Evolutionary conservation across 75 land plant genomes (phyloP).

Genomic region (Isoetes taiwanensis): DNA sequence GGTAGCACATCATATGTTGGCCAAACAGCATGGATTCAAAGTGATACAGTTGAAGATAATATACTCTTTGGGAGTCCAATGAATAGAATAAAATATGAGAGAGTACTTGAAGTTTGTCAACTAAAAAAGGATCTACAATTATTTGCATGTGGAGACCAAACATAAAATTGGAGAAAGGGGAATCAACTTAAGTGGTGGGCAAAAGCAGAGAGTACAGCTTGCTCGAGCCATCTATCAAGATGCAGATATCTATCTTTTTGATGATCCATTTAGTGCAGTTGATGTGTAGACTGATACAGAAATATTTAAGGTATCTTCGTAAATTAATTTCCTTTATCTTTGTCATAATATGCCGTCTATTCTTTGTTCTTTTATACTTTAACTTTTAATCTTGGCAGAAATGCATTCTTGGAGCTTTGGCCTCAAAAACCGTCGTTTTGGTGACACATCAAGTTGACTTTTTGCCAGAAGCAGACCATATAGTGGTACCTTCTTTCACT

Average conservation of each 20-base stretch:
- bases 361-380: too few species aligned
- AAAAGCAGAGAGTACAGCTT: conserved; percentile 83
- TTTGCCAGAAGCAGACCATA: too few species aligned
- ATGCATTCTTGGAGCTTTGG: too few species aligned
- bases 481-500: too few species aligned
- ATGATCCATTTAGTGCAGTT: conserved; percentile 94
- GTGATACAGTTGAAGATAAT: conserved; percentile 71
- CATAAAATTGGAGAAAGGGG: conserved; percentile 96
- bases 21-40: conserved; percentile 82
- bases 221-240: too few species aligned
- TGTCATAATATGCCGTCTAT: too few species aligned
- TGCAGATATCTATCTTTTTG: conserved; percentile 81
- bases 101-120: conserved; percentile 38
- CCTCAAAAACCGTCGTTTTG: too few species aligned
- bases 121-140: conserved; percentile 58
- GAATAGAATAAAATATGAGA: conserved; percentile 38
- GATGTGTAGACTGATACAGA: conserved; percentile 92
- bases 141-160: conserved; percentile 61
- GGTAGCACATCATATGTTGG: conserved; percentile 77
- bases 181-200: conserved; percentile 91
- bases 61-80: conserved; percentile 63
- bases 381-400: too few species aligned
- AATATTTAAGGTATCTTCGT: conserved; percentile 73
- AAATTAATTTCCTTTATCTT: too few species aligned
- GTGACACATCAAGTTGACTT: too few species aligned